phyloP scores from a whole-genome alignment of 2,329 filamentous ascomycete species.

The Ramichloridium luteum region DNA sequence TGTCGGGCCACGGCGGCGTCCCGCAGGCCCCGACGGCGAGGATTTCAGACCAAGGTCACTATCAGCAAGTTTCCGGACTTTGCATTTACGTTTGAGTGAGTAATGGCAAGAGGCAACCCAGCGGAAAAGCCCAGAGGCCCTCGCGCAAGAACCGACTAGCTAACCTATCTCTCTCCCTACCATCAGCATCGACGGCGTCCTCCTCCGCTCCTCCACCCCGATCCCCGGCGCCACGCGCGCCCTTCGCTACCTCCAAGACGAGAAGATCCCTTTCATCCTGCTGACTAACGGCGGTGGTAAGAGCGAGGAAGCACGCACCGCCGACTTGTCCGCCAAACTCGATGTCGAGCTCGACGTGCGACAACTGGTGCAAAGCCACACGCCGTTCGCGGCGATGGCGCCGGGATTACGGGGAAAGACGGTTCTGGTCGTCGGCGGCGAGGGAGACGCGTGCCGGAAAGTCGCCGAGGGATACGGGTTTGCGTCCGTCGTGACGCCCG shows the following conservation, averaged over 20 bases:
- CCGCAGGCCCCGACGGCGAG: too few relatives aligned
- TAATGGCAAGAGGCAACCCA: background rate
- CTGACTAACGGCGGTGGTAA: slow-evolving; percentile 92
- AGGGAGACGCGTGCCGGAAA: slow-evolving; percentile 46
- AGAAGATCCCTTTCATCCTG: slow-evolving; percentile 81
- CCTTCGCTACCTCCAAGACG: slow-evolving; percentile 57
- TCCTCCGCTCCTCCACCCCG: slow-evolving; percentile 67
- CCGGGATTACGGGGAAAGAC: slow-evolving; percentile 42
- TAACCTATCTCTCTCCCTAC: slow-evolving; percentile 25
- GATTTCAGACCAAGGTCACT: too few relatives aligned
- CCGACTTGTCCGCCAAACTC: slow-evolving; percentile 55
- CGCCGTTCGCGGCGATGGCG: slow-evolving; percentile 66
- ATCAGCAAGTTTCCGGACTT: slow-evolving; percentile 32
- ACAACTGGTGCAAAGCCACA: slow-evolving; percentile 82
- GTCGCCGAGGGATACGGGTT: slow-evolving; percentile 53
- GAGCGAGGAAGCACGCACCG: slow-evolving; percentile 60
- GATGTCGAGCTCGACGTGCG: slow-evolving; percentile 50
- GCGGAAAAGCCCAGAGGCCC: too few relatives aligned
- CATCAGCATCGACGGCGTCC: slow-evolving; percentile 78
- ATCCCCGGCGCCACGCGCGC: slow-evolving; percentile 67
- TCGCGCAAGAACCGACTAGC: background rate
- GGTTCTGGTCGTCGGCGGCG: slow-evolving; percentile 37
- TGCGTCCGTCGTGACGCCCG: slow-evolving; percentile 64
- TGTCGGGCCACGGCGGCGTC: too few relatives aligned
- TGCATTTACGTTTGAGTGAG: slow-evolving; percentile 46